phyloP scores from a whole-genome alignment of 2,329 filamentous ascomycete genomes.

The Exophiala calicioides region DNA sequence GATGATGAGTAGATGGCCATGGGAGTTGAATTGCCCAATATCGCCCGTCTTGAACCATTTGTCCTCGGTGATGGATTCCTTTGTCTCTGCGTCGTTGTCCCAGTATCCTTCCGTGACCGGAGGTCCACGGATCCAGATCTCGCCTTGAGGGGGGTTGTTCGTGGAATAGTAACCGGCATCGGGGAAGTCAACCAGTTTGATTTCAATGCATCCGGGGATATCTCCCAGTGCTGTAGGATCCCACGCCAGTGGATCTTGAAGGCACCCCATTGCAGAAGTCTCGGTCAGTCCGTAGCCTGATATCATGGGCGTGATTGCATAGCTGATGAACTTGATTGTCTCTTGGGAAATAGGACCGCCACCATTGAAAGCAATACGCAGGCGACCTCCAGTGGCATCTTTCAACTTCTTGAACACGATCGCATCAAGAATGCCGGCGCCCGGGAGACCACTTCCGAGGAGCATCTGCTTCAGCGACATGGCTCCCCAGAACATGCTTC shows the following conservation, averaged over 20 bases:
- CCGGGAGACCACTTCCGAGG: conserved; percentile 55
- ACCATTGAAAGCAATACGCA: conserved; percentile 91
- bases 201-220: conserved; percentile 72
- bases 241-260: conserved; percentile 77
- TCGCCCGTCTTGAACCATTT: conserved; percentile 98
- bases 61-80: conserved; percentile 73
- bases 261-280: conserved; percentile 67
- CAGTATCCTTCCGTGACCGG: conserved; percentile 78
- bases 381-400: conserved; percentile 80
- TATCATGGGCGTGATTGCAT: conserved; percentile 93
- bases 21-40: conserved; percentile 81
- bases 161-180: conserved; percentile 83
- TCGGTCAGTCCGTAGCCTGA: conserved; percentile 93
- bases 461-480: conserved; percentile 63
- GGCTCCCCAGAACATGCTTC: conserved; percentile 75
- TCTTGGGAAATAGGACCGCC: conserved; percentile 86
- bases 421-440: conserved; percentile 70
- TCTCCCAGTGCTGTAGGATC: conserved; percentile 75
- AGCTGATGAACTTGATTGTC: conserved; percentile 86
- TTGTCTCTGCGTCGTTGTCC: conserved; percentile 82
- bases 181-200: conserved; percentile 87
- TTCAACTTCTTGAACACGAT: conserved; percentile 92
- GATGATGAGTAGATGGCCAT: conserved; percentile 82
- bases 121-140: conserved; percentile 83
- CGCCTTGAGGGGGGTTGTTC: conserved; percentile 78